A percentile compares a stretch with the other conserved stretches of the same genome.
These are phyloP conservation scores for Phellinidium pouzarii DNA, from an alignment of 1,284 basidiomycete species.

Conservation along the genomic window DNA sequence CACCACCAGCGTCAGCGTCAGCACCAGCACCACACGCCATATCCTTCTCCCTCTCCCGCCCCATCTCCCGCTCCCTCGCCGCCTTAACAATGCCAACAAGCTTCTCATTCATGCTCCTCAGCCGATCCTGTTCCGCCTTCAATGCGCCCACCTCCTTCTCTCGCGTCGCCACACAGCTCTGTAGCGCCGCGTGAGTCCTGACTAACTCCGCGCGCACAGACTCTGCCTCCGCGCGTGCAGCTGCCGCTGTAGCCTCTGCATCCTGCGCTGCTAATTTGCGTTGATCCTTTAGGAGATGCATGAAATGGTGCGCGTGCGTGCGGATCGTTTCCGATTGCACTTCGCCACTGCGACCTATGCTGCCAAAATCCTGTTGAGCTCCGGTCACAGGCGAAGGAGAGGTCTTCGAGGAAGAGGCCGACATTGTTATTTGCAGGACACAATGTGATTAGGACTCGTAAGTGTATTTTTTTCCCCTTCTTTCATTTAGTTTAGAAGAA, in stretches of 20 bases:
- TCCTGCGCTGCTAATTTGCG: not conserved
- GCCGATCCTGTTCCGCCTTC: not conserved
- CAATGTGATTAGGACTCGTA: no score
- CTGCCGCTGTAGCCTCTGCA: not conserved
- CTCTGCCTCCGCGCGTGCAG: not conserved
- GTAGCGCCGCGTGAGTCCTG: not conserved
- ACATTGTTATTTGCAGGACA: no score
- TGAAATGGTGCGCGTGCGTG: not conserved
- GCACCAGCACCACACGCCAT: no score
- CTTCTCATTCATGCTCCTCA: not conserved
- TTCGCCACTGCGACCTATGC: no score
- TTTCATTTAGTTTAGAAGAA: no score
- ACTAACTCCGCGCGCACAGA: not conserved
- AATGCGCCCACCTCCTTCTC: not conserved
- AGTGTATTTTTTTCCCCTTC: no score
- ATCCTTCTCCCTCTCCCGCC: no score
- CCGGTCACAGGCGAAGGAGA: not conserved
- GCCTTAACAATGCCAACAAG: no score
- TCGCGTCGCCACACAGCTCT: not conserved
- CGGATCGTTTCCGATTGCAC: not conserved
- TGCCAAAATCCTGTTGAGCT: no score
- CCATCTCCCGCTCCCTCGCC: no score
- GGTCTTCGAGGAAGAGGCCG: no score
- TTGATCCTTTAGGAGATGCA: constrained; percentile 4
- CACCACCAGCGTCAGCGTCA: no score